A percentile compares a stretch with the other conserved stretches of the same genome.
phyloP scores from a whole-genome alignment of 1,139 yeast genomes.

The Debaryomyces udenii region DNA sequence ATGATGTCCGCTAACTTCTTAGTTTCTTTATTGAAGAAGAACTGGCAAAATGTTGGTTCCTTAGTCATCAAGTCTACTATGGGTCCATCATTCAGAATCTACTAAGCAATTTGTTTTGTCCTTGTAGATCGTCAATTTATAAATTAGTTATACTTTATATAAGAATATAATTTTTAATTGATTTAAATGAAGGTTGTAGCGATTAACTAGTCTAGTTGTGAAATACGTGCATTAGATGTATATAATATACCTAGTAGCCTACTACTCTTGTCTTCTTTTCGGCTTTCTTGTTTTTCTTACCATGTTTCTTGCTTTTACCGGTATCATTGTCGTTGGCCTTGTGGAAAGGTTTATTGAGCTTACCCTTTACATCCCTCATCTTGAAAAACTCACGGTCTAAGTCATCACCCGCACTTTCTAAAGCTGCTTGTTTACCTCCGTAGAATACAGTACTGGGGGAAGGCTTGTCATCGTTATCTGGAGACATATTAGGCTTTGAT shows the following conservation, averaged over 20 bases:
- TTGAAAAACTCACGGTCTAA: slow-evolving; percentile 83
- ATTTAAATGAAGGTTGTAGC: slow-evolving; percentile 1
- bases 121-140: neutral
- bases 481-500: slow-evolving; percentile 16
- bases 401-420: slow-evolving; percentile 75
- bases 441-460: slow-evolving; percentile 54
- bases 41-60: slow-evolving; percentile 99
- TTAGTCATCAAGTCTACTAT: slow-evolving; percentile 98
- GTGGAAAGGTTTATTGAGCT: slow-evolving; percentile 74
- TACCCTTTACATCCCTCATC: slow-evolving; percentile 65
- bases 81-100: slow-evolving; percentile 99
- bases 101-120: slow-evolving; percentile 54
- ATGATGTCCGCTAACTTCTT: slow-evolving; percentile 99
- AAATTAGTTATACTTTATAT: slow-evolving; percentile 9
- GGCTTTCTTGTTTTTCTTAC: slow-evolving; percentile 74
- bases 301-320: slow-evolving; percentile 65
- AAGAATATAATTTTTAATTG: slow-evolving; percentile 9
- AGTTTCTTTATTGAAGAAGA: slow-evolving; percentile 99
- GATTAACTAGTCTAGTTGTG: too few species aligned
- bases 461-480: slow-evolving; percentile 32
- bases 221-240: slow-evolving; percentile 2
- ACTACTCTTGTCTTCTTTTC: slow-evolving; percentile 51
- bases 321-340: slow-evolving; percentile 22
- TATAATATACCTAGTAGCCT: slow-evolving; percentile 29
- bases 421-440: slow-evolving; percentile 82